Base-by-base conservation (phyloP, 352 stramenopile genomes). In the Globisporangium echinulatum region DNA sequence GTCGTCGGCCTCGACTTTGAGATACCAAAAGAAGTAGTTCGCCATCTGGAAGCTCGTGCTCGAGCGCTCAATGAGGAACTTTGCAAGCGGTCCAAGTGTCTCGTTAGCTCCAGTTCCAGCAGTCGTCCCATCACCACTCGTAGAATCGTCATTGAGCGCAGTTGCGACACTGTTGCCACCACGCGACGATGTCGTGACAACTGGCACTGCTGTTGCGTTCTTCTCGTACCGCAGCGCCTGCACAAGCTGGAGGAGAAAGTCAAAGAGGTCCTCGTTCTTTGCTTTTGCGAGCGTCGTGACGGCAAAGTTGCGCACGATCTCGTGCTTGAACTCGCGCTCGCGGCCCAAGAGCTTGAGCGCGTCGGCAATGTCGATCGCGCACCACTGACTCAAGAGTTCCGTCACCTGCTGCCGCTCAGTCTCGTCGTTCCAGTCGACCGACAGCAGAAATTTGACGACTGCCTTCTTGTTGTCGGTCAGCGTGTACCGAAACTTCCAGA, bases 191-290 rank as follows among this genome's bases (percentile, higher is more conserved):
- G 69, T 74, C 37, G 59, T 58, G 10, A 79, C 69, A 6, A 68
- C 50, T 7, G 55, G 42, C 1, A 59, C 67, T 5, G 49, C 14
- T 11, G 51, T 46, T 5, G 59, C 49, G 43, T 69, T 67, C 61
- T 90, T 92, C 38, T 95, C 85, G 55, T 95, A 95, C 38, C 98
- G 95, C 43, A 99, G 70, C 4, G 96, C 97, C 74, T 99, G 97
- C 15, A 99, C 97, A 9, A 99, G 76, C 70, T 99, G 98, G 15
- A 99, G 71, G 19, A 99, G 66, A 69, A 99, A 99, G 33, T 98
- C 85, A 17, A 96, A 82, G 5, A 99, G 74, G 61, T 99, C 96
- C 64, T 98, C 96, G 70, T 99, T 98, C 49, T 96, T 97, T 25
- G 96, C 95, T 25, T 85, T 79, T 9, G 82, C 84, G 2, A 99